Base-by-base conservation (phyloP, 768 basidiomycete genomes). In the Mycena sanguinolenta region DNA sequence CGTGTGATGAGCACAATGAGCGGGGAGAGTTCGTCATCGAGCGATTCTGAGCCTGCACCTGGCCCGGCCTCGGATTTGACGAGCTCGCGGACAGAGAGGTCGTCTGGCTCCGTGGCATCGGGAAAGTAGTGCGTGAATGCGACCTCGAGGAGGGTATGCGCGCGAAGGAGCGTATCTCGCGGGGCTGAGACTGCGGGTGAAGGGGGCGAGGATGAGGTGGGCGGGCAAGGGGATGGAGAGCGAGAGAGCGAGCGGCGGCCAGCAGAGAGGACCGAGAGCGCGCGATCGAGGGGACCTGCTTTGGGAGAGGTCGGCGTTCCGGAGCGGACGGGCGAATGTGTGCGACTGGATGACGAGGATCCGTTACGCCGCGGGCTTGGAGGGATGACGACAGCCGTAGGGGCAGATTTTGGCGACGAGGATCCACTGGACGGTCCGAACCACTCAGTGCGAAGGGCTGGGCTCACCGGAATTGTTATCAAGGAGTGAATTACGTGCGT, bases 401-500 rank as follows among this genome's bases (percentile, higher is more conserved):
- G 77, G 73, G 57, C 62, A 49, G 84, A 73, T 65, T 76, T 81
- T 32, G 80, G 81, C 75, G 75, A 79, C 46, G 79, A 84, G 42
- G 79, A 77, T 70, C 68, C 68, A 28, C 64, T 65, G 4, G 79
- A 79, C 76, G 72, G 76, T 53, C 85, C 89, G 69, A 94, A 89
- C 94, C 95, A 95, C 49, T 87, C 76, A 38, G 83, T 73, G 59
- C 85, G 88, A 61, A 92, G 84, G 55, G 85, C 79, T 16, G 90
- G 79, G 39, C 84, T 81, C 63, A 94, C 84, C 49, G 96, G 96
- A 65, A 97, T 88, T 38, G 86, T 88, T 69, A 97, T 93, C 53
- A 98, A 86, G 14, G 89, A 84, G 76, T 98, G 94, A 49, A 97
- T 91, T 62, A 91, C 86, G 70, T 97, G 93, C 1, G 93, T 91